These are phyloP conservation scores for Plantago elongata DNA, from an alignment of 257 asterid species.

Conservation along the genomic window DNA sequence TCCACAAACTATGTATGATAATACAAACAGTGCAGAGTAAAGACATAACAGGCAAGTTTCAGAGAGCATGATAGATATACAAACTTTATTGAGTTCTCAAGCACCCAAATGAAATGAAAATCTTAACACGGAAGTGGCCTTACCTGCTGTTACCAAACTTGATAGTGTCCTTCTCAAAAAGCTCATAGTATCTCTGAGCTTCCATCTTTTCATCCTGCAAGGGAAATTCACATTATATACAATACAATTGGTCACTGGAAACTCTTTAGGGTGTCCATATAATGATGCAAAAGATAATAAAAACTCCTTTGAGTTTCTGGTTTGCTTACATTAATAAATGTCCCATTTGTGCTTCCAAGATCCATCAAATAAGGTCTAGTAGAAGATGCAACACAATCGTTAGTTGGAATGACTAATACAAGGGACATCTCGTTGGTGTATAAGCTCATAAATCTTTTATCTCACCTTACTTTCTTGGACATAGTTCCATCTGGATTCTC, in stretches of 20 bases:
- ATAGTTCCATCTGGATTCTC: conserved; percentile 73
- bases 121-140: conserved; percentile 13
- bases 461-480: conserved; percentile 73
- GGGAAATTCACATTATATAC: conserved; percentile 7
- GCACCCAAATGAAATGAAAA: conserved; percentile 12
- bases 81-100: conserved; percentile 8
- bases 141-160: conserved; percentile 99
- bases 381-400: conserved; percentile 15
- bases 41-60: conserved; percentile 1
- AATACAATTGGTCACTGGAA: not conserved
- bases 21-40: not conserved
- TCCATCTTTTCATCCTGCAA: conserved; percentile 74
- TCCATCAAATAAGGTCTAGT: conserved; percentile 93
- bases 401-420: conserved; percentile 14
- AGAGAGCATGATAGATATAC: not conserved
- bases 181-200: conserved; percentile 82
- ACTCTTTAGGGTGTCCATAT: conserved; percentile 9
- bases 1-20: not conserved
- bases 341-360: conserved; percentile 97
- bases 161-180: conserved; percentile 76
- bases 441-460: conserved; percentile 10
- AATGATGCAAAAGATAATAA: conserved; percentile 9
- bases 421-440: conserved; percentile 12
- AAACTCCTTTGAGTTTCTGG: not conserved
- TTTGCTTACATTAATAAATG: conserved; percentile 75